These are phyloP conservation scores for Irpex lacteus DNA, from an alignment of 1,284 basidiomycete genomes.

Conservation along the genomic window DNA sequence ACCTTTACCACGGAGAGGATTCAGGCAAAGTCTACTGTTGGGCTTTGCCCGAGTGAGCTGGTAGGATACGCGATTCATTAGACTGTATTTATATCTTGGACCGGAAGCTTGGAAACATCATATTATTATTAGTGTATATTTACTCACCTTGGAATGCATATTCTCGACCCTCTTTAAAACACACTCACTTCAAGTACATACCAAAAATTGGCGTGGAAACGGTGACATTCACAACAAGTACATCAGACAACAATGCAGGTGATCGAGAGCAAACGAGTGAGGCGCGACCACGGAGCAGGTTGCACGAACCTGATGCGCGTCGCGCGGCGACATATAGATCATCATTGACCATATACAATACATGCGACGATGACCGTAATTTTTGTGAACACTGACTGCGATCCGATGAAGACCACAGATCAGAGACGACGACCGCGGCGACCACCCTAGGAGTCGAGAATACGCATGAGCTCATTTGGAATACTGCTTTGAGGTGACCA, in stretches of 20 bases:
- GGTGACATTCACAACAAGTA: background rate
- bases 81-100: background rate
- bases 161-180: background rate
- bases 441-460: constrained; percentile 76
- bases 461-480: constrained; percentile 4
- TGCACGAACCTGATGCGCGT: constrained; percentile 67
- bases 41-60: constrained; percentile 51
- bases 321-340: constrained; percentile 68
- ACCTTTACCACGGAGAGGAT: constrained; percentile 63
- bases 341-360: constrained; percentile 35
- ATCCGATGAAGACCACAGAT: constrained; percentile 27
- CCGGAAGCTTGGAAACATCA: background rate
- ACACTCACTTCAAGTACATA: background rate
- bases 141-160: background rate
- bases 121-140: background rate
- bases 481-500: constrained; percentile 3
- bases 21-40: constrained; percentile 62
- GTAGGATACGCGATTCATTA: background rate
- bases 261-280: constrained; percentile 18
- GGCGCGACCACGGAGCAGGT: constrained; percentile 77
- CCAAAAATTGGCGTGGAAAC: background rate
- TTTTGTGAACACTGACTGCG: constrained; percentile 17
- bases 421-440: constrained; percentile 98
- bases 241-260: background rate
- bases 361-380: constrained; percentile 33